These are phyloP conservation scores for Phenoliferia sp. DNA, from an alignment of 1,284 basidiomycete genomes.

Conservation along the genomic window DNA sequence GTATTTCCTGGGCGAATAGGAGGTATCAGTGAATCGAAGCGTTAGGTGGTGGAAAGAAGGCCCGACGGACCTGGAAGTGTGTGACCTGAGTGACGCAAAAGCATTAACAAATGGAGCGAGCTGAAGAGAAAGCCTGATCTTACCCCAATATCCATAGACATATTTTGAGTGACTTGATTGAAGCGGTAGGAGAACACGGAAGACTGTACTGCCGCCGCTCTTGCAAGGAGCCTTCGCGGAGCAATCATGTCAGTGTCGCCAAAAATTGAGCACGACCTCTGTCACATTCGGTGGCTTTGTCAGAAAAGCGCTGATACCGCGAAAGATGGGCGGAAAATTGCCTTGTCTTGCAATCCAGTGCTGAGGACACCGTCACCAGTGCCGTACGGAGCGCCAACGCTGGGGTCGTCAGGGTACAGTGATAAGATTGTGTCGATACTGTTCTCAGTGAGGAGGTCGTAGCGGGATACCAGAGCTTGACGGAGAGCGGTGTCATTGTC, in stretches of 20 bases:
- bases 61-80: constrained; percentile 20
- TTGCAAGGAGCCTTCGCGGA: constrained; percentile 12
- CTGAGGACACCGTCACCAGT: constrained; percentile 18
- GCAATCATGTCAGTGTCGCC: constrained; percentile 15
- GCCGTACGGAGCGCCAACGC: constrained; percentile 29
- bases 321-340: not conserved
- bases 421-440: constrained; percentile 9
- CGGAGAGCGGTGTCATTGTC: constrained; percentile 9
- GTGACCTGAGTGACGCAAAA: not conserved
- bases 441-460: constrained; percentile 1
- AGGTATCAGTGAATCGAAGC: not conserved
- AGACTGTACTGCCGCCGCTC: not conserved
- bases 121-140: not conserved
- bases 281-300: not conserved
- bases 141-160: constrained; percentile 26
- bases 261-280: constrained; percentile 2
- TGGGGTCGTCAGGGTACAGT: constrained; percentile 27
- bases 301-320: not conserved
- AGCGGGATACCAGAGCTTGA: not conserved
- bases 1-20: constrained; percentile 23
- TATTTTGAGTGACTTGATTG: constrained; percentile 30
- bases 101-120: not conserved
- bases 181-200: constrained; percentile 33
- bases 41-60: not conserved
- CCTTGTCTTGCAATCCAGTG: constrained; percentile 19